Conservation (phyloP, 2,329 filamentous ascomycete genomes). For the Phyllosticta ampelicida region DNA sequence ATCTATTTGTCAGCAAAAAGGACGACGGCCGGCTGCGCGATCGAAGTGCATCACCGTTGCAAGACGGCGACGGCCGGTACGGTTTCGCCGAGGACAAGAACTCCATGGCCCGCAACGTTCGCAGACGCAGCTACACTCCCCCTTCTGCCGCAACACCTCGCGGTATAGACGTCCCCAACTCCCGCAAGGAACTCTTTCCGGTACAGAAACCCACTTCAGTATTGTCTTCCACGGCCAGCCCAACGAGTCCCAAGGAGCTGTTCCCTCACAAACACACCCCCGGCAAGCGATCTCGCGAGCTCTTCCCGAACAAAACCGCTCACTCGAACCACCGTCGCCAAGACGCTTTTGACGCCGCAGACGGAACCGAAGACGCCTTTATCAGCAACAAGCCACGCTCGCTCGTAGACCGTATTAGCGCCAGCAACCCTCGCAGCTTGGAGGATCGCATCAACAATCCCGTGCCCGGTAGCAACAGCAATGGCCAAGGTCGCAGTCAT, state of each 20-base stretch:
- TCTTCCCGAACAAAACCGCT: constrained; percentile 27
- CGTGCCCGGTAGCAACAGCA: not conserved
- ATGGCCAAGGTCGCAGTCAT: not conserved
- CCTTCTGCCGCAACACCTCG: constrained; percentile 15
- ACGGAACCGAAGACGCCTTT: constrained; percentile 16
- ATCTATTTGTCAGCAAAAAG: constrained; percentile 20
- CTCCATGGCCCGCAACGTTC: constrained; percentile 31
- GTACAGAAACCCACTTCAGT: constrained; percentile 13
- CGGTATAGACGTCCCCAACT: constrained; percentile 24
- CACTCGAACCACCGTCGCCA: constrained; percentile 34
- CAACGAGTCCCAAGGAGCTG: constrained; percentile 11
- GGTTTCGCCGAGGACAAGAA: constrained; percentile 40
- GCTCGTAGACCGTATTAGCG: constrained; percentile 11
- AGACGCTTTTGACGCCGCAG: constrained; percentile 28
- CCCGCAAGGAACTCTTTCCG: constrained; percentile 49
- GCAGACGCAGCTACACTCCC: constrained; percentile 33
- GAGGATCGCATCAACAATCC: not conserved
- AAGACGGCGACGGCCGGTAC: constrained; percentile 37
- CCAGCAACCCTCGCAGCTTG: not conserved
- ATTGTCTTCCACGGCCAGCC: constrained; percentile 3
- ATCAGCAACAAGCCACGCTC: not conserved
- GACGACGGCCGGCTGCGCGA: constrained; percentile 41
- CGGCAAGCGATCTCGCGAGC: constrained; percentile 16
- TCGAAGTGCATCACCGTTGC: constrained; percentile 46
- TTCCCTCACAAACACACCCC: constrained; percentile 15